These are phyloP conservation scores for Mycena kentingensis DNA, from an alignment of 768 basidiomycete genomes.

Conservation along the genomic window DNA sequence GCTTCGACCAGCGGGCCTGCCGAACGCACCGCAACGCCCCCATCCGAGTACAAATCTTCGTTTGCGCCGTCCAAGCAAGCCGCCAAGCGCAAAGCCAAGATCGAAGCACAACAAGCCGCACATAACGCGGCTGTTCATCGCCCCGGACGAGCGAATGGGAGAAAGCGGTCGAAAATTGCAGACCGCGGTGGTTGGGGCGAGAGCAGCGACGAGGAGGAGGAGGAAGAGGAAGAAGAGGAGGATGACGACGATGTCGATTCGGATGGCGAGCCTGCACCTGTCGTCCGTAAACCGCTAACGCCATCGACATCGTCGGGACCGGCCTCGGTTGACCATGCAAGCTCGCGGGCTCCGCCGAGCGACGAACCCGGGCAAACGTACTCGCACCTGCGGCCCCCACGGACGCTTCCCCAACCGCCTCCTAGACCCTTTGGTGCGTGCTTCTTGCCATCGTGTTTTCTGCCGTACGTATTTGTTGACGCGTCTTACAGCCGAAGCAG, in stretches of 20 bases:
- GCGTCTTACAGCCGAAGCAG: conserved; percentile 39
- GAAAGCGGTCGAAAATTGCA: conserved; percentile 59
- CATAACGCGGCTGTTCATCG: conserved; percentile 74
- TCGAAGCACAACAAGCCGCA: conserved; percentile 81
- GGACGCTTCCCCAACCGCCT: conserved; percentile 69
- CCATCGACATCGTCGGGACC: conserved; percentile 28
- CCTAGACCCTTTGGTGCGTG: conserved; percentile 46
- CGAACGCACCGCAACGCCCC: conserved; percentile 21
- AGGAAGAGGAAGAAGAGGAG: conserved; percentile 81
- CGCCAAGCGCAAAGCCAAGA: conserved; percentile 80
- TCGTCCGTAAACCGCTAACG: conserved; percentile 28
- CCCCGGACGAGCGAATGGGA: conserved; percentile 70
- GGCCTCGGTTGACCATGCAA: conserved; percentile 29
- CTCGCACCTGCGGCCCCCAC: conserved; percentile 56
- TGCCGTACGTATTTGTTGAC: conserved; percentile 15
- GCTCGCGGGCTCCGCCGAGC: conserved; percentile 28
- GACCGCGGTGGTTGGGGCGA: conserved; percentile 64
- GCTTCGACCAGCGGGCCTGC: not conserved
- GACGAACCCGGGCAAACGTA: conserved; percentile 36
- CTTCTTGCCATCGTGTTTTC: conserved; percentile 14
- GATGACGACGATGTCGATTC: conserved; percentile 74
- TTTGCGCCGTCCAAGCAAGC: conserved; percentile 87
- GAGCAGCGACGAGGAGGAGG: conserved; percentile 83
- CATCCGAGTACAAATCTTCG: conserved; percentile 69
- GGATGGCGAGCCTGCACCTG: conserved; percentile 45